Evolutionary conservation across 495 filamentous ascomycete genomes (phyloP).

Genomic region (Xanthoparmelia taractica): DNA sequence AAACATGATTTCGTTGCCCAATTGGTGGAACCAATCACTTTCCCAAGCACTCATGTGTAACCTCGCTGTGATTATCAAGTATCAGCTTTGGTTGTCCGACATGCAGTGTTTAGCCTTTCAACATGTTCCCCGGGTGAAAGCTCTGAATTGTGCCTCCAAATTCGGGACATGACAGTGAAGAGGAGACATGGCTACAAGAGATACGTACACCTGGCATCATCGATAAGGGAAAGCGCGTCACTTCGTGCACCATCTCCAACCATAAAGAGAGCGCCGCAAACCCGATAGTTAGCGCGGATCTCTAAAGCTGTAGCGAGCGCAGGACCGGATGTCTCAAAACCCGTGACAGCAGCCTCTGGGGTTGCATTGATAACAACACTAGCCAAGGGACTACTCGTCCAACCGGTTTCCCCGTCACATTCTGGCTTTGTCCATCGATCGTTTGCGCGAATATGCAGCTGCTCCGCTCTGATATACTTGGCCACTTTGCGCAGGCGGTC

Average conservation of each 20-base stretch:
- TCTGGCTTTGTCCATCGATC: neutral
- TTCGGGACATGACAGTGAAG: neutral
- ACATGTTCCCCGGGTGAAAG: neutral
- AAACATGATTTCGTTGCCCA: slow-evolving; percentile 8
- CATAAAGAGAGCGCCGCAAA: slow-evolving; percentile 23
- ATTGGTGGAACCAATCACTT: neutral
- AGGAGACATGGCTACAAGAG: neutral
- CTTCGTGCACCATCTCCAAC: slow-evolving; percentile 29
- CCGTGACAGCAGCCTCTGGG: neutral
- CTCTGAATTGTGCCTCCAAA: too few species aligned
- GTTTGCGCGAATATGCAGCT: neutral
- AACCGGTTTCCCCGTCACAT: neutral
- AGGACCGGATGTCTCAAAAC: neutral
- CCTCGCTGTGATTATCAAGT: neutral
- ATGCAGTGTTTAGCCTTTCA: neutral
- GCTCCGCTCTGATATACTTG: slow-evolving; percentile 14
- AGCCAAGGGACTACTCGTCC: neutral
- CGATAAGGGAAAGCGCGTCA: slow-evolving; percentile 25
- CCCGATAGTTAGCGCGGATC: slow-evolving; percentile 11
- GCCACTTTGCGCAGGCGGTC: neutral
- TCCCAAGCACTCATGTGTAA: neutral
- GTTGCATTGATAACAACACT: slow-evolving; percentile 6
- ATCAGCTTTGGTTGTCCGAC: neutral
- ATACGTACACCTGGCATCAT: slow-evolving; percentile 4
- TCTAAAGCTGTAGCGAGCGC: neutral